Base-by-base conservation (phyloP, 306 rosid species). In the Malus fusca region DNA sequence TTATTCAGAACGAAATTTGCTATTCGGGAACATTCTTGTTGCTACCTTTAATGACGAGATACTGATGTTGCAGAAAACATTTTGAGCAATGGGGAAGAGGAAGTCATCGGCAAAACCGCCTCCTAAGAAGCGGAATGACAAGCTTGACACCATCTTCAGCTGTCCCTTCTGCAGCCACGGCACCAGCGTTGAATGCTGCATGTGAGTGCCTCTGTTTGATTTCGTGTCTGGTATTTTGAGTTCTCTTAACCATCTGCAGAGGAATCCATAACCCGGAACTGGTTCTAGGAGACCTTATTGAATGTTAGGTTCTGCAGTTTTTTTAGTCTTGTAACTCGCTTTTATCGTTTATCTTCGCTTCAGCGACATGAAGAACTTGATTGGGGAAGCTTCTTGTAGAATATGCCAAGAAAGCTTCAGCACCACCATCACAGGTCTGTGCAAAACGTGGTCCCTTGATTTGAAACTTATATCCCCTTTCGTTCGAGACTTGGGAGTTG, bases 121-220 rank as follows among this genome's bases (percentile, higher is more conserved):
- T 65, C 97, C 97, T 12, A 92, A 88, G 91, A 95, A 95, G 84
- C 88, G 98, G 70, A 90, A 85, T 90, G 98, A 92, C 82, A 95
- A 92, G 92, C 98, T 92, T 58, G 98, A 95, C 65, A 92, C 97
- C 40, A 97, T 92, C 56, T 95, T 95, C 77, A 89, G 97, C 80
- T 92, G 98, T 56, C 98, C 98, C 83, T 95, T 95, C 88, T 95
- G 98, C 83, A 89, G 91, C 77, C 98, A 95, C 66, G 97, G 98
- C 26, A 82, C 91, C 79, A 87, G 98, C 30, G 97, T 95, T 4
- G 99, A 95, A 75, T 92, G 97, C 75, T 91, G 92, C 85, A 85
- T 95, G 99, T 95, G 86, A 87, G 96, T 22, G 35, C 21, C 2
- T 67, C 52, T 26, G 14, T 65, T 67, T 52, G 5, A 26, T 66